These are phyloP conservation scores for Daldinia bambusicola DNA, from an alignment of 495 filamentous ascomycete genomes.

Conservation along the genomic window DNA sequence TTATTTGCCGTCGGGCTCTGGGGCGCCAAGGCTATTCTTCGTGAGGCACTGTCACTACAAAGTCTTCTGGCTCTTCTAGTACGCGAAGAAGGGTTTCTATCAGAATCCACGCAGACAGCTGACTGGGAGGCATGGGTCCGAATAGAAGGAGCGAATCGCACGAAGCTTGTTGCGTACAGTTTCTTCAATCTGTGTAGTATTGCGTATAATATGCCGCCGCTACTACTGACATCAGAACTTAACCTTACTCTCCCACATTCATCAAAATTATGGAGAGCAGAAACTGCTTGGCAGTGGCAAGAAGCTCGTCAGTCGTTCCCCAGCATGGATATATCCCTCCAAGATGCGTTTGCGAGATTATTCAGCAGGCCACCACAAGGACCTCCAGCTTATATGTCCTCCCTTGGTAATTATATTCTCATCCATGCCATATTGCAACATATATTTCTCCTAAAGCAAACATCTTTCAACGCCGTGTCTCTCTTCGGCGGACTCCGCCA, in stretches of 20 bases:
- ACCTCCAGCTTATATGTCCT: slow-evolving; percentile 64
- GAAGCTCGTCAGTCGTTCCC: slow-evolving; percentile 56
- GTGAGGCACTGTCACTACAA: slow-evolving; percentile 65
- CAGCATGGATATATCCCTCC: slow-evolving; percentile 59
- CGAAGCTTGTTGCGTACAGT: slow-evolving; percentile 67
- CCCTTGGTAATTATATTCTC: slow-evolving; percentile 73
- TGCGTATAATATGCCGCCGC: slow-evolving; percentile 66
- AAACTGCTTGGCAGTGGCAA: slow-evolving; percentile 61
- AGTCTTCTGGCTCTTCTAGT: slow-evolving; percentile 64
- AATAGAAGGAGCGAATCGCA: slow-evolving; percentile 62
- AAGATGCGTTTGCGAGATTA: slow-evolving; percentile 60
- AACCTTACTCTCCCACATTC: slow-evolving; percentile 68
- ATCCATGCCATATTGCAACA: slow-evolving; percentile 76
- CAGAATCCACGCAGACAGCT: slow-evolving; percentile 52
- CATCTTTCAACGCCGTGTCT: slow-evolving; percentile 57
- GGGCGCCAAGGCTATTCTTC: slow-evolving; percentile 66
- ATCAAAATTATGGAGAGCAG: slow-evolving; percentile 63
- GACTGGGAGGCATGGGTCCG: slow-evolving; percentile 70
- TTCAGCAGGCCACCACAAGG: slow-evolving; percentile 59
- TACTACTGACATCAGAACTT: slow-evolving; percentile 71
- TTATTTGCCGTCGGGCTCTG: slow-evolving; percentile 68
- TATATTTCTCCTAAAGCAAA: slow-evolving; percentile 73
- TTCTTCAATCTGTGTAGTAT: slow-evolving; percentile 70
- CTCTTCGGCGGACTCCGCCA: slow-evolving; percentile 61
- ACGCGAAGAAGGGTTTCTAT: slow-evolving; percentile 63